Conservation (phyloP, 805 yeast species). For the Wickerhamiella nectarea region DNA sequence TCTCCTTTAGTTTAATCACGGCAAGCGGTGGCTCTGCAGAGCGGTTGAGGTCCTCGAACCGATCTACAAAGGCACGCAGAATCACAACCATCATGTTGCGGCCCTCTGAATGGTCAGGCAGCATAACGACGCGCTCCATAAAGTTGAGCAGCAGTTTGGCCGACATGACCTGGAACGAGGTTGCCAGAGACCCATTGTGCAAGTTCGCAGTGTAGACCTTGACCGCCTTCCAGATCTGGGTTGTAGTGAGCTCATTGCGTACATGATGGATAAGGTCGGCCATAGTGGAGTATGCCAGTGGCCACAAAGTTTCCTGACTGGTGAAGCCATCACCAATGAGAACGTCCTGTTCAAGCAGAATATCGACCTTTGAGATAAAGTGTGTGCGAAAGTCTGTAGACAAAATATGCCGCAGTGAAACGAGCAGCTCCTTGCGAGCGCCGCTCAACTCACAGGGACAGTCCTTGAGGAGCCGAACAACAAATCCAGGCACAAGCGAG, state of each 20-base stretch:
- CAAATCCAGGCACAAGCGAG: conserved; percentile 67
- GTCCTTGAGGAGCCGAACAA: conserved; percentile 75
- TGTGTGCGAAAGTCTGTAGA: conserved; percentile 75
- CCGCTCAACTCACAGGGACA: conserved; percentile 89
- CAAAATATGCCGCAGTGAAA: conserved; percentile 88
- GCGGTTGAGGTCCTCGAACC: conserved; percentile 63
- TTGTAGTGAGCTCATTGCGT: conserved; percentile 64
- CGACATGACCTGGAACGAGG: conserved; percentile 92
- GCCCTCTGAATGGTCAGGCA: conserved; percentile 70
- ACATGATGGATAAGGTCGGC: conserved; percentile 94
- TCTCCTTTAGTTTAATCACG: conserved; percentile 51
- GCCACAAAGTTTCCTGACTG: conserved; percentile 76
- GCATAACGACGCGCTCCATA: conserved; percentile 73
- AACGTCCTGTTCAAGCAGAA: conserved; percentile 73
- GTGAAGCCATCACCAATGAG: conserved; percentile 89
- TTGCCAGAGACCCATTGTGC: conserved; percentile 67
- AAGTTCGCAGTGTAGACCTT: conserved; percentile 65
- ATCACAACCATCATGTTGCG: conserved; percentile 74
- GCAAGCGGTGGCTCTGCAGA: conserved; percentile 33
- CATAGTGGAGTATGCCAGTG: conserved; percentile 85
- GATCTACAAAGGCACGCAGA: conserved; percentile 72
- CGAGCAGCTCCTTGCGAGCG: conserved; percentile 83
- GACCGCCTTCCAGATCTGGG: conserved; percentile 79
- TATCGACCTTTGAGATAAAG: conserved; percentile 74
- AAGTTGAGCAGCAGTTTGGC: conserved; percentile 78